Evolutionary conservation across 805 yeast species (phyloP).

Genomic region (Cyberlindnera americana): DNA sequence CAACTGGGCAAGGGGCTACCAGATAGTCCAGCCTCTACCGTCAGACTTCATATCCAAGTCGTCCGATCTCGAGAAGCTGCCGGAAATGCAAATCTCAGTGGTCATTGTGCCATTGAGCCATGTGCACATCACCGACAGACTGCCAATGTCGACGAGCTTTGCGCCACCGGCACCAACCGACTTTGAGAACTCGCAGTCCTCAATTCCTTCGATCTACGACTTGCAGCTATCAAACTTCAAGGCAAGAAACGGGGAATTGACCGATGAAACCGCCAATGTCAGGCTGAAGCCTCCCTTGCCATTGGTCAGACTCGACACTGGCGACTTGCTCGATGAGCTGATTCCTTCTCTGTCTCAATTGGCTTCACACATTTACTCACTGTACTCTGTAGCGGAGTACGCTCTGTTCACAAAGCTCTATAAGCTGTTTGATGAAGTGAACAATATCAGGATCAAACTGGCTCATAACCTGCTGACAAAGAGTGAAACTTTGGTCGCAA

Average conservation of each 20-base stretch:
- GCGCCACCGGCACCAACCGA: slow-evolving; percentile 30
- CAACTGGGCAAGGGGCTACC: slow-evolving; percentile 81
- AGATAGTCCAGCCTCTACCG: slow-evolving; percentile 64
- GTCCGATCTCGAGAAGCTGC: slow-evolving; percentile 58
- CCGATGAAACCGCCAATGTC: slow-evolving; percentile 23
- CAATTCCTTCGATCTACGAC: slow-evolving; percentile 35
- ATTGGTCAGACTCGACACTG: slow-evolving; percentile 39
- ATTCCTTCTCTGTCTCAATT: slow-evolving; percentile 53
- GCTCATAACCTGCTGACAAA: slow-evolving; percentile 47
- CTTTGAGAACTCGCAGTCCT: slow-evolving; percentile 23
- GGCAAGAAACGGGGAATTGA: slow-evolving; percentile 28
- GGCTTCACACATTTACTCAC: slow-evolving; percentile 60
- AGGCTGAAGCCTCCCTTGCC: slow-evolving; percentile 55
- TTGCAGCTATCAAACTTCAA: slow-evolving; percentile 29
- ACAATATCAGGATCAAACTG: slow-evolving; percentile 54
- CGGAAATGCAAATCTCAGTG: slow-evolving; percentile 50
- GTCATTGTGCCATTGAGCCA: slow-evolving; percentile 60
- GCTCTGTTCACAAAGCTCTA: slow-evolving; percentile 55
- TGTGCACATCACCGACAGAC: slow-evolving; percentile 41
- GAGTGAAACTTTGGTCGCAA: slow-evolving; percentile 47
- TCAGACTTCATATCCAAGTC: slow-evolving; percentile 60
- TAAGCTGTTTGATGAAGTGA: slow-evolving; percentile 50
- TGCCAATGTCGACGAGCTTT: slow-evolving; percentile 37
- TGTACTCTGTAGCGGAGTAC: slow-evolving; percentile 70
- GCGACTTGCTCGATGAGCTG: slow-evolving; percentile 51